phyloP scores from a whole-genome alignment of 805 yeast genomes.

The Cyberlindnera americana region DNA sequence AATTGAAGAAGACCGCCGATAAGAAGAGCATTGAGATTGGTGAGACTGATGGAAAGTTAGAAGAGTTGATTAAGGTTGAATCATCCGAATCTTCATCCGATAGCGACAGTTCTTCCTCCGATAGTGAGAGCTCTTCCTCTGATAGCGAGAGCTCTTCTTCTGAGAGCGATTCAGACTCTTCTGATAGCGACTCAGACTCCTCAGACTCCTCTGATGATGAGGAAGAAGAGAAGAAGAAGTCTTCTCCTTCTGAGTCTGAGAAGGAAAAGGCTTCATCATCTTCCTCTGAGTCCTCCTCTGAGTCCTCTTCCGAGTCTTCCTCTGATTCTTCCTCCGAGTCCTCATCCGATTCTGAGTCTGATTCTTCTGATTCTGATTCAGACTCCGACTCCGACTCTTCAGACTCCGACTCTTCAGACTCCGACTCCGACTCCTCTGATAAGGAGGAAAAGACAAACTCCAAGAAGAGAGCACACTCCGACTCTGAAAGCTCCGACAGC shows the following conservation, averaged over 20 bases:
- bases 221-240: background rate
- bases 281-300: constrained; percentile 3
- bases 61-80: constrained; percentile 12
- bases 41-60: constrained; percentile 14
- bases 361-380: constrained; percentile 18
- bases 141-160: constrained; percentile 1
- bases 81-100: constrained; percentile 15
- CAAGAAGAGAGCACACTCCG: constrained; percentile 9
- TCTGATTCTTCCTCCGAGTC: constrained; percentile 11
- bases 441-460: background rate
- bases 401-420: constrained; percentile 9
- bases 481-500: constrained; percentile 20
- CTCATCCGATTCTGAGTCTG: constrained; percentile 14
- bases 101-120: constrained; percentile 17
- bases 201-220: constrained; percentile 3
- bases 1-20: constrained; percentile 19
- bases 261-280: background rate
- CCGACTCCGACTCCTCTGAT: constrained; percentile 17
- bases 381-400: constrained; percentile 22
- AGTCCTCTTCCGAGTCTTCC: constrained; percentile 13
- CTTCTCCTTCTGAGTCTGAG: constrained; percentile 5
- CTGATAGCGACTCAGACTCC: constrained; percentile 3
- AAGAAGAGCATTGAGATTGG: constrained; percentile 19
- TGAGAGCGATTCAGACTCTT: constrained; percentile 6
- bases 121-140: constrained; percentile 3